These are phyloP conservation scores for Protomyces pachydermus DNA, from an alignment of 1,139 yeast genomes.

Conservation along the genomic window DNA sequence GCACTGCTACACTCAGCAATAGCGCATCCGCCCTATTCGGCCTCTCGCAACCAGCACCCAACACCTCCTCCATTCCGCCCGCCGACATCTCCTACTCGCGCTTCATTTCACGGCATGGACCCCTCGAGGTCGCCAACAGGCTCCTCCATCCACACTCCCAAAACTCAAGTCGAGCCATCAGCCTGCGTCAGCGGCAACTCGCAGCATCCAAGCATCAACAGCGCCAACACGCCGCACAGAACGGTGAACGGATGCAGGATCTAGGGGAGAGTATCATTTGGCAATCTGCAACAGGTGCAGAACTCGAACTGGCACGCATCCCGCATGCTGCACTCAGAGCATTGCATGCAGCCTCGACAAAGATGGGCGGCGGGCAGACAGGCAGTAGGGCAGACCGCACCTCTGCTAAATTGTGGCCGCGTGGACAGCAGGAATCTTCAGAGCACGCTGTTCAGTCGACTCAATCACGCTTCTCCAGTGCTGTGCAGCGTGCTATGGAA, in stretches of 20 bases:
- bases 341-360: neutral
- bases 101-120: conserved; percentile 21
- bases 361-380: neutral
- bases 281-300: conserved; percentile 21
- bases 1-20: no score
- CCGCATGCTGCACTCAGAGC: conserved; percentile 14
- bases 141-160: neutral
- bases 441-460: neutral
- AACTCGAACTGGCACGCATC: conserved; percentile 12
- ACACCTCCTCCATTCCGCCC: conserved; percentile 14
- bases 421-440: neutral
- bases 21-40: neutral
- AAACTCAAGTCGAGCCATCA: neutral
- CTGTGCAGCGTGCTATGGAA: neutral
- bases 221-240: neutral
- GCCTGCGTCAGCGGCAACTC: neutral
- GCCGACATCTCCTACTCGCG: conserved; percentile 23
- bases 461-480: neutral
- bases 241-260: conserved; percentile 1
- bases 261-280: conserved; percentile 15
- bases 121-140: conserved; percentile 22
- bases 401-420: conserved; percentile 5
- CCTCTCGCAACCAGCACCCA: conserved; percentile 6
- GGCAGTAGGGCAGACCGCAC: conserved; percentile 1
- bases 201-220: neutral